Evolutionary conservation across 495 filamentous ascomycete species (phyloP).

Genomic region (Talaromyces proteolyticus): DNA sequence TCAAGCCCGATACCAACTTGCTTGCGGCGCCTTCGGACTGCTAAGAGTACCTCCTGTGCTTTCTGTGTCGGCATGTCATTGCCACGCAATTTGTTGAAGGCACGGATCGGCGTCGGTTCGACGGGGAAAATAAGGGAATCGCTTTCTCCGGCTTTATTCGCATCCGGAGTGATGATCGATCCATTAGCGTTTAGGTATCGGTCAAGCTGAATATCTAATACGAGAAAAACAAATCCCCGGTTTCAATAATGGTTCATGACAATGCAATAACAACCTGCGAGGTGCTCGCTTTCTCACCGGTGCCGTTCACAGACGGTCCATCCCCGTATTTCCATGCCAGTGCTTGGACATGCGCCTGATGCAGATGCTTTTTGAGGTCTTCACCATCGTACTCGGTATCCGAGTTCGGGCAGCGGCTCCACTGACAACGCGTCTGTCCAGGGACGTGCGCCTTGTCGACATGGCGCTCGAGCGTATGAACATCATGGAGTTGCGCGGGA

Average conservation of each 20-base stretch:
- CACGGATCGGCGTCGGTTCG: slow-evolving; percentile 21
- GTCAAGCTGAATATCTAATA: slow-evolving; percentile 4
- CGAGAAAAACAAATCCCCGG: neutral
- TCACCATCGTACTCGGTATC: slow-evolving; percentile 18
- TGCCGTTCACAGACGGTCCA: slow-evolving; percentile 45
- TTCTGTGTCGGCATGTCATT: slow-evolving; percentile 29
- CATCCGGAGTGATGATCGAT: slow-evolving; percentile 17
- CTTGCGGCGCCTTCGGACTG: slow-evolving; percentile 37
- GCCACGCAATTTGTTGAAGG: slow-evolving; percentile 33
- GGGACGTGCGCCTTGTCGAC: slow-evolving; percentile 49
- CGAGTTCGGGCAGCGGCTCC: slow-evolving; percentile 23
- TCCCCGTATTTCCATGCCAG: slow-evolving; percentile 63
- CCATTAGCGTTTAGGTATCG: slow-evolving; percentile 9
- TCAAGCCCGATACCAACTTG: slow-evolving; percentile 43
- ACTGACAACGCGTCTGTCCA: slow-evolving; percentile 26
- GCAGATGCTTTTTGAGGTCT: slow-evolving; percentile 55
- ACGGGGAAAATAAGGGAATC: slow-evolving; percentile 33
- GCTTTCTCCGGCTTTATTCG: slow-evolving; percentile 12
- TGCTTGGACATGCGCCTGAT: slow-evolving; percentile 50
- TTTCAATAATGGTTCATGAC: slow-evolving; percentile 4
- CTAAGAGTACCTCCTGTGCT: slow-evolving; percentile 28
- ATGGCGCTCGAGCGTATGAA: slow-evolving; percentile 64
- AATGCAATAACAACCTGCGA: slow-evolving; percentile 6
- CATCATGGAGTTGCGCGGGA: slow-evolving; percentile 65
- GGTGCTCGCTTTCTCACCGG: slow-evolving; percentile 35